Percentiles rank a stretch among this genome's conserved stretches.
These are phyloP conservation scores for Stemphylium beticola DNA, from an alignment of 2,329 filamentous ascomycete genomes.

Conservation along the genomic window DNA sequence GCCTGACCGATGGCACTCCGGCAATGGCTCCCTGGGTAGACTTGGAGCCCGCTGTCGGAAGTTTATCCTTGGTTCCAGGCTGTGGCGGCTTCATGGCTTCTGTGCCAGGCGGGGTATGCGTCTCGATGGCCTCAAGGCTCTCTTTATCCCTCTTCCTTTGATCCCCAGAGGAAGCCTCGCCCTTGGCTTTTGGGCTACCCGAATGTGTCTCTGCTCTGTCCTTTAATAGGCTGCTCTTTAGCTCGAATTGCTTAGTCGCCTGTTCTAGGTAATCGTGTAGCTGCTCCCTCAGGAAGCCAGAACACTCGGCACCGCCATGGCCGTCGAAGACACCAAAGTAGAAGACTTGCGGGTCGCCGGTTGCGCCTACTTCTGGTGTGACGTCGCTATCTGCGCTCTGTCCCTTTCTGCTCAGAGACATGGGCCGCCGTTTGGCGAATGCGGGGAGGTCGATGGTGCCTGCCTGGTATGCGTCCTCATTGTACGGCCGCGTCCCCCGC, in stretches of 20 bases:
- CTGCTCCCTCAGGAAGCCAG: constrained; percentile 81
- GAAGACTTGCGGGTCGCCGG: constrained; percentile 93
- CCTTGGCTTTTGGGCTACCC: constrained; percentile 32
- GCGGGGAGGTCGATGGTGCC: constrained; percentile 92
- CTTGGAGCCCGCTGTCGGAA: constrained; percentile 35
- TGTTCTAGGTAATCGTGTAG: constrained; percentile 90
- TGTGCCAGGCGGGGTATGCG: constrained; percentile 54
- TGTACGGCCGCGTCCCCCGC: constrained; percentile 83
- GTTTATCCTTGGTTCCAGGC: constrained; percentile 24
- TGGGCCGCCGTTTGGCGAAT: constrained; percentile 83
- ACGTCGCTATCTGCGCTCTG: constrained; percentile 58
- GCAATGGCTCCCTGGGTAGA: constrained; percentile 29
- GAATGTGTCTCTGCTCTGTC: constrained; percentile 31
- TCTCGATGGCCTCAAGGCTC: constrained; percentile 54
- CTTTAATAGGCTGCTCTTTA: constrained; percentile 72
- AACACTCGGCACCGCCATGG: constrained; percentile 89
- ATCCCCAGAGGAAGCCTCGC: constrained; percentile 25
- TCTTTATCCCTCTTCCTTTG: constrained; percentile 44
- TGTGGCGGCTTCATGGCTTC: constrained; percentile 49
- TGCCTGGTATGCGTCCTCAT: constrained; percentile 93
- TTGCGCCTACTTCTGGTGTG: constrained; percentile 75
- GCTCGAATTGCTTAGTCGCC: constrained; percentile 74
- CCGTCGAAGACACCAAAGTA: constrained; percentile 98
- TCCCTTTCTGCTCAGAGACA: constrained; percentile 59
- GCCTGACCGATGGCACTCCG: constrained; percentile 40